A percentile compares a stretch with the other conserved stretches of the same genome.
These are phyloP conservation scores for Blakeslea trispora DNA, from an alignment of 371 early-diverging fungal genomes.

Conservation along the genomic window DNA sequence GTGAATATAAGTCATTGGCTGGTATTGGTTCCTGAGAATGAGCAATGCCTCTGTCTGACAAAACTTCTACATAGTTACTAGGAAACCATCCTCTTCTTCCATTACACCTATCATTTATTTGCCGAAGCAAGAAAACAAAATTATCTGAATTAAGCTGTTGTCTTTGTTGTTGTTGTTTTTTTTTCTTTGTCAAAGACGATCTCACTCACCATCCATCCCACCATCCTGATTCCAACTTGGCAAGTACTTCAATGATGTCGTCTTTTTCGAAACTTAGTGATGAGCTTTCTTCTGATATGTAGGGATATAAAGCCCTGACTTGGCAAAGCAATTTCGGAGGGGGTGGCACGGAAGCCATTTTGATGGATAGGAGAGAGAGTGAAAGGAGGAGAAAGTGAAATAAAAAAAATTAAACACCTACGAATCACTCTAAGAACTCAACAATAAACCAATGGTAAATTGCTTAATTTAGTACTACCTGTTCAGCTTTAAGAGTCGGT, in stretches of 20 bases:
- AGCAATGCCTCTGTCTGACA: background rate
- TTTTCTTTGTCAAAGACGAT: background rate
- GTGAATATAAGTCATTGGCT: background rate
- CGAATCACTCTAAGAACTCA: too few relatives aligned
- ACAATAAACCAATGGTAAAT: background rate
- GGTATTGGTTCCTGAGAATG: background rate
- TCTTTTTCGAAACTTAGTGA: conserved; percentile 76
- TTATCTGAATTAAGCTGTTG: too few relatives aligned
- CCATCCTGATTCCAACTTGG: conserved; percentile 88
- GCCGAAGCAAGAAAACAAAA: too few relatives aligned
- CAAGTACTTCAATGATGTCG: conserved; percentile 80
- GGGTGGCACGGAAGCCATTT: conserved; percentile 22
- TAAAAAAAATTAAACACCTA: too few relatives aligned
- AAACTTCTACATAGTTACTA: conserved; percentile 71
- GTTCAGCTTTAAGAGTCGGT: too few relatives aligned
- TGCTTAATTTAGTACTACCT: too few relatives aligned
- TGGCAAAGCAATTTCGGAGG: conserved; percentile 35
- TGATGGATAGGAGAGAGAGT: conserved; percentile 79
- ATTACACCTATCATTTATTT: conserved; percentile 56
- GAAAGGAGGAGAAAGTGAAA: conserved; percentile 23
- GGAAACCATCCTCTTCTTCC: conserved; percentile 86
- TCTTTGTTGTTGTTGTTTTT: too few relatives aligned
- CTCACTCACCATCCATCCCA: conserved; percentile 80
- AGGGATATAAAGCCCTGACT: conserved; percentile 76
- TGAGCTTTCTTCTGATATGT: conserved; percentile 66